Base-by-base conservation (phyloP, 352 stramenopile species). In the Phytophthora sp. region DNA sequence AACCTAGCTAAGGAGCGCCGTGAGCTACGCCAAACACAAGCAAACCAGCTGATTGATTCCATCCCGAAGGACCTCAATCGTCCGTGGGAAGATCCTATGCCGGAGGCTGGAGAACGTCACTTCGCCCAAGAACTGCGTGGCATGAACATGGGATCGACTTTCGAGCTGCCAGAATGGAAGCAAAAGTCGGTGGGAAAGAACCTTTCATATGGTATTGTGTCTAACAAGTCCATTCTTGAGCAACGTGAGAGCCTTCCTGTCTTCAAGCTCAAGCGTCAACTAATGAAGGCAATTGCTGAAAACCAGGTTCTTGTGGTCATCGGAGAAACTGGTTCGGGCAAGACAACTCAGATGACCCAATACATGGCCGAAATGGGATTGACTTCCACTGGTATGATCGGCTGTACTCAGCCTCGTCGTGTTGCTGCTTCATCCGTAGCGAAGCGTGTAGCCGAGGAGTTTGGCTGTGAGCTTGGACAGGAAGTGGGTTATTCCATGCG, bases 261-360 rank as follows among this genome's bases (percentile, higher is more conserved):
- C 29, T 98, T 94, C 73, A 96, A 93, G 68, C 87, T 99, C n/a
- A 99, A 99, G 73, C 80, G 85, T 2, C 90, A 98, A 74, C 61
- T 99, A 8, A 93, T 98, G 81, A 79, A 98, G 60, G 97, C 96
- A 20, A 98, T 99, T 31, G 76, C 76, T 1, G 84, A 97, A 26
- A 99, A 99, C 76, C 95, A 99, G 66, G 83, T 99, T 2, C 76
- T 99, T 7, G 96, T 99, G 2, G 97, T 99, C 5, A 99, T 99
- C 57, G 98, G 98, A 47, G 98, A 99, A 69, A 99, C 98, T 0
- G 98, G 98, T 3, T 98, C 82, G 1, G 97, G 98, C 33, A 99
- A 99, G 74, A 99, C 98, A 4, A 99, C 98, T 4, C 98, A 99
- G 74, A 99, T 99, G 95, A 99, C 98, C 4, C 98, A 99, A 74